Evolutionary conservation across 495 filamentous ascomycete species (phyloP).

Genomic region (Trichoderma reesei): DNA sequence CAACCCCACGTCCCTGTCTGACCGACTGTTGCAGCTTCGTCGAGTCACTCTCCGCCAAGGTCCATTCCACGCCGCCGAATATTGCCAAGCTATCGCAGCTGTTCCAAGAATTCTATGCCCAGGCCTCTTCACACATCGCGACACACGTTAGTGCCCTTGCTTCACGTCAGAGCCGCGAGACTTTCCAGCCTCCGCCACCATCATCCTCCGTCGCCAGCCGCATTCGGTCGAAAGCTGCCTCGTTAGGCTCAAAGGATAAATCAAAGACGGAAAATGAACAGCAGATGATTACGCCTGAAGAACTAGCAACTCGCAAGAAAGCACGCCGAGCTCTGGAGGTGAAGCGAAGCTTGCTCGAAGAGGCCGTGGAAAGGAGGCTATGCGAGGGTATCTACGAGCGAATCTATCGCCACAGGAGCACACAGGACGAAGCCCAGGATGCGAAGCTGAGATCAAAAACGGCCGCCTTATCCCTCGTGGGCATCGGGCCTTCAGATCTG

Average conservation of each 20-base stretch:
- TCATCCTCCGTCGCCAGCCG: conserved; percentile 45
- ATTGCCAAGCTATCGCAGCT: conserved; percentile 75
- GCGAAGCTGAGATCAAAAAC: conserved; percentile 92
- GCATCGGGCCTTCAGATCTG: conserved; percentile 78
- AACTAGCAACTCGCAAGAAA: conserved; percentile 68
- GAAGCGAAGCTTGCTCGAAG: conserved; percentile 69
- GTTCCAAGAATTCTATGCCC: conserved; percentile 90
- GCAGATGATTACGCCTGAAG: conserved; percentile 86
- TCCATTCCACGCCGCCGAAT: conserved; percentile 72
- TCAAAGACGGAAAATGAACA: conserved; percentile 48
- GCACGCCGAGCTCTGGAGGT: conserved; percentile 67
- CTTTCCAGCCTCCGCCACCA: conserved; percentile 41
- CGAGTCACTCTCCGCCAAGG: conserved; percentile 78
- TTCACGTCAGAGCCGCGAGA: conserved; percentile 59
- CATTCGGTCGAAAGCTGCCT: conserved; percentile 41
- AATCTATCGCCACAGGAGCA: conserved; percentile 84
- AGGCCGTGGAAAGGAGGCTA: conserved; percentile 80
- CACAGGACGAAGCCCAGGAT: conserved; percentile 89
- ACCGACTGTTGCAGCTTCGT: conserved; percentile 57
- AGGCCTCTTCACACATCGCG: conserved; percentile 70
- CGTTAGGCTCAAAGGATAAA: conserved; percentile 41
- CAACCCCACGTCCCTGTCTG: neutral
- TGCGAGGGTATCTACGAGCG: conserved; percentile 80
- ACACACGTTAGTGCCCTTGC: conserved; percentile 81
- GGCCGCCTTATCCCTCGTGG: conserved; percentile 79